Conservation (phyloP, 2,329 filamentous ascomycete species). For the Trichoderma hamatum region DNA sequence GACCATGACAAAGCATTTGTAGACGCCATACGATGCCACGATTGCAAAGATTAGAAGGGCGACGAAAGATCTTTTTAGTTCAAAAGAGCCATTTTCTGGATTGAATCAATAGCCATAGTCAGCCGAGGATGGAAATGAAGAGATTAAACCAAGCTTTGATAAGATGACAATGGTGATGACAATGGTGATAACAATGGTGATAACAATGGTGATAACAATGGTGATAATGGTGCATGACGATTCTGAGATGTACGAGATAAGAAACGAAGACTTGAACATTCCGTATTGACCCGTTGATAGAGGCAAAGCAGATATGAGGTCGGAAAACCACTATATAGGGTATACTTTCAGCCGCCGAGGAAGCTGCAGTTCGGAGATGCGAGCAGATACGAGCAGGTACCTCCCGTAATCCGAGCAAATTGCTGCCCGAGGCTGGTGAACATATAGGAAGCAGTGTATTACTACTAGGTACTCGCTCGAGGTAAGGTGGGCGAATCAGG, state of each 20-base stretch:
- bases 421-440: slow-evolving; percentile 1
- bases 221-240: neutral
- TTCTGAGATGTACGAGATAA: neutral
- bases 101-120: slow-evolving; percentile 14
- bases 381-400: slow-evolving; percentile 20
- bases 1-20: slow-evolving; percentile 14
- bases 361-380: neutral
- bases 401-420: slow-evolving; percentile 20
- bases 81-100: slow-evolving; percentile 4
- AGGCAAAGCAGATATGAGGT: neutral
- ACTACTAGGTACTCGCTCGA: neutral
- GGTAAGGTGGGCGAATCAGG: slow-evolving; percentile 3
- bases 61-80: slow-evolving; percentile 11
- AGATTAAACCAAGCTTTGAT: neutral
- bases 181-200: no score
- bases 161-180: neutral
- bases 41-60: slow-evolving; percentile 20
- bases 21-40: slow-evolving; percentile 26
- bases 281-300: slow-evolving; percentile 19
- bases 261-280: neutral
- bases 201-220: neutral
- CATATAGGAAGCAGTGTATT: neutral
- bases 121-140: neutral
- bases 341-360: slow-evolving; percentile 18
- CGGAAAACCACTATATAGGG: neutral